Evolutionary conservation across 495 filamentous ascomycete species (phyloP).

Genomic region (Aspergillus saccharolyticus): DNA sequence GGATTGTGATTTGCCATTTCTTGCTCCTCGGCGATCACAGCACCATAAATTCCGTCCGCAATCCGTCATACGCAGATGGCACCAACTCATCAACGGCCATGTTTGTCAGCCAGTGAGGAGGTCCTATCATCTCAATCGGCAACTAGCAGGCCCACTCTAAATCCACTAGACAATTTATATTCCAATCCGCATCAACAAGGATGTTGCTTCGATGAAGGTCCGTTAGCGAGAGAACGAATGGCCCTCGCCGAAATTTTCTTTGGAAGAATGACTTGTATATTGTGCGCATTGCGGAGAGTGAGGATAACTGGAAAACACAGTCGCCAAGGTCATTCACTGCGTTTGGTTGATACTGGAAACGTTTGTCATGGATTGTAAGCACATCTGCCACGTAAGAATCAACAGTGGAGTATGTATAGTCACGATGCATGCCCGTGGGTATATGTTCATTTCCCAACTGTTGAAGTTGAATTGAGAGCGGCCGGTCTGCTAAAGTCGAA

Average conservation of each 20-base stretch:
- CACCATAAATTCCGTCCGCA: slow-evolving; percentile 15
- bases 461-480: slow-evolving; percentile 21
- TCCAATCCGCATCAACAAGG: slow-evolving; percentile 29
- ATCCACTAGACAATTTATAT: slow-evolving; percentile 20
- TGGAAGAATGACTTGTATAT: slow-evolving; percentile 19
- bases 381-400: slow-evolving; percentile 34
- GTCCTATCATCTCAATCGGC: slow-evolving; percentile 9
- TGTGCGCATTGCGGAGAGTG: slow-evolving; percentile 24
- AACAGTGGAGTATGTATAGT: slow-evolving; percentile 25
- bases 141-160: slow-evolving; percentile 26
- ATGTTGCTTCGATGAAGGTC: slow-evolving; percentile 32
- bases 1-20: not conserved
- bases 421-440: slow-evolving; percentile 27
- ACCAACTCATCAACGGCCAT: slow-evolving; percentile 1
- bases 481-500: slow-evolving; percentile 28
- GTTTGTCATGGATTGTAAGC: slow-evolving; percentile 26
- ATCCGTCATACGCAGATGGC: slow-evolving; percentile 12
- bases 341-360: slow-evolving; percentile 33
- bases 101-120: slow-evolving; percentile 6
- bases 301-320: slow-evolving; percentile 17
- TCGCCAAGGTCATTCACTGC: slow-evolving; percentile 25
- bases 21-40: slow-evolving; percentile 10
- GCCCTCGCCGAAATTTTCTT: slow-evolving; percentile 16
- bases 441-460: slow-evolving; percentile 34
- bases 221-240: slow-evolving; percentile 22